Evolutionary conservation across 1,284 basidiomycete species (phyloP), one percentile per base, ranked within the genome.

Genomic region (Porodaedalea pini): DNA sequence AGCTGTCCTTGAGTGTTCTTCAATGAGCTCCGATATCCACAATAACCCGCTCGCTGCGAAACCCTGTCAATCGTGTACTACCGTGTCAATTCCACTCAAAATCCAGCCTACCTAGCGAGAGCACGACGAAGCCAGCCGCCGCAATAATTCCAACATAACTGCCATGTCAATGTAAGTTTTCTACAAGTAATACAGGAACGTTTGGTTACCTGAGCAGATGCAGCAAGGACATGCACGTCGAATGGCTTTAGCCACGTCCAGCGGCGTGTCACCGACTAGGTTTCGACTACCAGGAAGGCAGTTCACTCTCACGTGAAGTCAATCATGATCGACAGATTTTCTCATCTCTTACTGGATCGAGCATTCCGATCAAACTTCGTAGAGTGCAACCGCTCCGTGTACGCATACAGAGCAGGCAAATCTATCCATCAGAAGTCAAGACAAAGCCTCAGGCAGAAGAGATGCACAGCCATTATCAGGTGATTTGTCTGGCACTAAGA

Each of bases 1-100:
- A 6, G 94, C 90, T 52, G 79, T 67, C 44, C 82, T 81, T 11
- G 92, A 87, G 71, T 96, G 88, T 69, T 98, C 94, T 70, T 98
- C 94, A 63, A 97, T 96, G 48, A 97, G 73, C 71, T 98, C 94
- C 2, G 94, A 94, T 29, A 97, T 76, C 80, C 94, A 95, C 58
- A 98, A 75, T 50, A 98, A 76, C 7, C 94, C 94, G 70, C 91
- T 95, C 51, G 94, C 94, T 95, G 68, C 39, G 59, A 19, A 37
- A 15, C 31, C n/a, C 29, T 45, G 4, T 41, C n/a, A 2, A 41
- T 17, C 19, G 2, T 15, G 2, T 11, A 31, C 25, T 41, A 25
- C 7, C 5, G 4, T 7, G 32, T 31, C 13, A 23, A 15, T 37
- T 6, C 15, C 11, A 43, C 21, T 11, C 15, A 10, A 17, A 7